A percentile compares a stretch with the other conserved stretches of the same genome.
These are phyloP conservation scores for Trichoderma sp. DNA, from an alignment of 2,329 filamentous ascomycete species.

Conservation along the genomic window DNA sequence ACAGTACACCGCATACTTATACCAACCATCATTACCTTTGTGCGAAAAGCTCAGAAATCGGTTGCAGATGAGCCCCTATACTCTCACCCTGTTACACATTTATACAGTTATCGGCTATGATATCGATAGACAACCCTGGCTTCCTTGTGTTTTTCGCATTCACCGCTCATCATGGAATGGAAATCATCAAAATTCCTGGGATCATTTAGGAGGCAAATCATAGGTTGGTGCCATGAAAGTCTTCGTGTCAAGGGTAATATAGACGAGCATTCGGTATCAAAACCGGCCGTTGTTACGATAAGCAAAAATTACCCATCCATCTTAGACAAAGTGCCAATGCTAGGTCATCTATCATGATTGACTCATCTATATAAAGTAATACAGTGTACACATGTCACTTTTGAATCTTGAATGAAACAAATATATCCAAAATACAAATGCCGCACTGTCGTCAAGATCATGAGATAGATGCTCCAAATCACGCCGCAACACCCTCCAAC, in stretches of 20 bases:
- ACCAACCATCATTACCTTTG: not conserved
- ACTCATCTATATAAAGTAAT: not conserved
- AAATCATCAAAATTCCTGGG: not conserved
- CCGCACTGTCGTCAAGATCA: not conserved
- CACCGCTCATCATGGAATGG: not conserved
- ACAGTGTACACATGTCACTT: not conserved
- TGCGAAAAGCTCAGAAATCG: not conserved
- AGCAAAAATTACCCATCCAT: not conserved
- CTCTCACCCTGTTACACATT: not conserved
- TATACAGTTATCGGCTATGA: not conserved
- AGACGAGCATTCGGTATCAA: not conserved
- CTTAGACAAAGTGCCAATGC: not conserved
- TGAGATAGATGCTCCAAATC: constrained; percentile 17
- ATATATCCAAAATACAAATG: not conserved
- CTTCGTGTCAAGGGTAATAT: not conserved
- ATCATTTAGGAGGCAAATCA: not conserved
- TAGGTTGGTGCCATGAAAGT: not conserved
- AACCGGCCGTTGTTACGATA: not conserved
- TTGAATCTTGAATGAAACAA: not conserved
- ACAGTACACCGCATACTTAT: not conserved
- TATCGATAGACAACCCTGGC: not conserved
- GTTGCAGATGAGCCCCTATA: not conserved
- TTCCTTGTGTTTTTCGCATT: not conserved
- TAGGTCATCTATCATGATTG: not conserved
- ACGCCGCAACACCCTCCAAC: constrained; percentile 33